Percentiles rank a stretch among this genome's conserved stretches.
Evolutionary conservation across 1,284 basidiomycete genomes (phyloP).

Genomic region (Melampsora abietis-canadensis): DNA sequence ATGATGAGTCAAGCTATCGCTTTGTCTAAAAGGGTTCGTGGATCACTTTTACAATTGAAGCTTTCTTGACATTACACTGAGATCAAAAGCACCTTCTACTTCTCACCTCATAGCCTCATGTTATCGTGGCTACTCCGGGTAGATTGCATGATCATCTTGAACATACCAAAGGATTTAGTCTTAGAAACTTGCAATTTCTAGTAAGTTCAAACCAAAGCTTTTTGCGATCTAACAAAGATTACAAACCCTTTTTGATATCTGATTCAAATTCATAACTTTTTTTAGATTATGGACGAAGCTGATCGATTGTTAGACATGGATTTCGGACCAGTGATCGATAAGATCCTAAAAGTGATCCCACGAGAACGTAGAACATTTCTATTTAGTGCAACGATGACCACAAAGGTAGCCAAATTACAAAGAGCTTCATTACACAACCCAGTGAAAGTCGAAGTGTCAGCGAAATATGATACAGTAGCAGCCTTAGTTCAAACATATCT

Average conservation of each 20-base stretch:
- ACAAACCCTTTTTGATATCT: conserved; percentile 2
- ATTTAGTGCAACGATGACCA: conserved; percentile 99
- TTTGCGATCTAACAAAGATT: conserved; percentile 15
- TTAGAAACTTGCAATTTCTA: conserved; percentile 81
- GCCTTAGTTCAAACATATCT: conserved; percentile 94
- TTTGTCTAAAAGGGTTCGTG: conserved; percentile 67
- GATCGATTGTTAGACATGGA: conserved; percentile 96
- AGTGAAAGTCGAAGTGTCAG: conserved; percentile 86
- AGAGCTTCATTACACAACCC: conserved; percentile 92
- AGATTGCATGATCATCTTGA: conserved; percentile 92
- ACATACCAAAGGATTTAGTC: conserved; percentile 94
- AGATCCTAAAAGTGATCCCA: conserved; percentile 91
- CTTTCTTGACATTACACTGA: neutral
- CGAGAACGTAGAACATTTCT: conserved; percentile 92
- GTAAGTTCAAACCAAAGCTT: conserved; percentile 58
- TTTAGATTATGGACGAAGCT: conserved; percentile 90
- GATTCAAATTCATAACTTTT: neutral
- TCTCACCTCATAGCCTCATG: conserved; percentile 65
- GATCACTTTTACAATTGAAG: conserved; percentile 44
- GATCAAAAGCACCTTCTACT: neutral
- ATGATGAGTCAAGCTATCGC: conserved; percentile 89
- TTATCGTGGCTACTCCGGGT: conserved; percentile 96
- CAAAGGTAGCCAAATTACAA: conserved; percentile 95
- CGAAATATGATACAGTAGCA: conserved; percentile 96
- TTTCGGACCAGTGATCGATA: conserved; percentile 94